These are phyloP conservation scores for Alnus rubra DNA, from an alignment of 306 rosid species.

Conservation along the genomic window DNA sequence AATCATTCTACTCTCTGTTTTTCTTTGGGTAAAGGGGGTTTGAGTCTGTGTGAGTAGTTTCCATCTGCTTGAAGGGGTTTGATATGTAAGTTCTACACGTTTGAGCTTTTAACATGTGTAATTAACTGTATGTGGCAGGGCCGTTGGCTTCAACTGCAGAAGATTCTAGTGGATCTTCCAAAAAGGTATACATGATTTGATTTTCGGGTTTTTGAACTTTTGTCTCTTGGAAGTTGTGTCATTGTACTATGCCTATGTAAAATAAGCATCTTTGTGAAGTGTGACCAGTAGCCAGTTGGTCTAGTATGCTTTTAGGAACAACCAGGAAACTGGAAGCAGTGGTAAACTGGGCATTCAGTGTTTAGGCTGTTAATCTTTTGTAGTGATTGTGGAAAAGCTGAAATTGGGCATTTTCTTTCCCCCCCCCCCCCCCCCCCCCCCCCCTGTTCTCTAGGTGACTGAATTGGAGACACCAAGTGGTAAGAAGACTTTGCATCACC, in stretches of 20 bases:
- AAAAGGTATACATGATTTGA: constrained; percentile 49
- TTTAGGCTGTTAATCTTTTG: background rate
- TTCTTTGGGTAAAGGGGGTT: constrained; percentile 4
- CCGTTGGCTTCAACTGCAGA: constrained; percentile 48
- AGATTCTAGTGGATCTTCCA: constrained; percentile 53
- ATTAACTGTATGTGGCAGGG: constrained; percentile 49
- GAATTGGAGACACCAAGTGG: constrained; percentile 42
- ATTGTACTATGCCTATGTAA: background rate
- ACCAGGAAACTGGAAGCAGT: background rate
- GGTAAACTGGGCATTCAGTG: background rate
- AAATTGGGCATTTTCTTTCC: background rate
- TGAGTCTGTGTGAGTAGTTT: background rate
- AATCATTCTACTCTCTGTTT: too few relatives aligned
- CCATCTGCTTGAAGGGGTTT: constrained; percentile 13
- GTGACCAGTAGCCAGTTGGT: constrained; percentile 14
- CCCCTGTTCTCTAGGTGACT: constrained; percentile 48
- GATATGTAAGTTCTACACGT: constrained; percentile 3
- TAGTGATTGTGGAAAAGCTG: background rate
- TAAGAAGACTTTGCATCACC: constrained; percentile 37
- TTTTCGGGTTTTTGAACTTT: background rate
- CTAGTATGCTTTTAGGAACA: background rate
- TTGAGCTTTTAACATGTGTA: constrained; percentile 8
- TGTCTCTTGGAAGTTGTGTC: background rate
- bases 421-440: background rate
- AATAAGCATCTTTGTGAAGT: background rate